Percentiles rank a stretch among this genome's conserved stretches.
Evolutionary conservation across 441 rosid genomes (phyloP).

Genomic region (Dalechampia spathulata): DNA sequence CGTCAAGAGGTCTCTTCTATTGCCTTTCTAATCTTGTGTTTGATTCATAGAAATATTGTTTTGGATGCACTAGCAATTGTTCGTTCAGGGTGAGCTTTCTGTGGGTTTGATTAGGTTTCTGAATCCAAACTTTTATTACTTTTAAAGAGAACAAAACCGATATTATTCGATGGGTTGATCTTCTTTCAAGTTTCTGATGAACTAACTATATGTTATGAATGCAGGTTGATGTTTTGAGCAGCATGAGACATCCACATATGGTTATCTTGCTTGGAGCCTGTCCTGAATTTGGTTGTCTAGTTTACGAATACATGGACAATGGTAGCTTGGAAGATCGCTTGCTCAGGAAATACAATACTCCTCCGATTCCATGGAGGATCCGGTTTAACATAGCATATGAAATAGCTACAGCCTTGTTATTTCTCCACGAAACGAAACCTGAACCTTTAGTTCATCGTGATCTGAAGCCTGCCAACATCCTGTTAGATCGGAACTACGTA

Average conservation of each 20-base stretch:
- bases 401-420: slow-evolving; percentile 59
- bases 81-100: no score
- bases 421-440: slow-evolving; percentile 74
- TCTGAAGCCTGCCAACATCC: slow-evolving; percentile 78
- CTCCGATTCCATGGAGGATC: slow-evolving; percentile 53
- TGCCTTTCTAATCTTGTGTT: background rate
- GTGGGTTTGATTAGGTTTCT: no score
- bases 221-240: slow-evolving; percentile 70
- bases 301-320: slow-evolving; percentile 73
- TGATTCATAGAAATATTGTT: no score
- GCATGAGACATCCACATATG: slow-evolving; percentile 74
- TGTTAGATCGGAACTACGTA: slow-evolving; percentile 43
- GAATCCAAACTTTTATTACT: no score
- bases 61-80: no score
- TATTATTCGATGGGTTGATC: no score
- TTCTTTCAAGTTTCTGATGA: no score
- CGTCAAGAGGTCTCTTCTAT: slow-evolving; percentile 45
- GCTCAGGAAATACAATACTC: slow-evolving; percentile 44
- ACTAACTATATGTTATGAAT: background rate
- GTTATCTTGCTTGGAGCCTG: slow-evolving; percentile 84
- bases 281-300: slow-evolving; percentile 71
- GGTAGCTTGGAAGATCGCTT: slow-evolving; percentile 86
- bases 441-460: slow-evolving; percentile 79
- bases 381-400: slow-evolving; percentile 69
- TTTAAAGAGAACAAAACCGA: no score